These are phyloP conservation scores for Colletotrichum endophyticum DNA, from an alignment of 2,329 filamentous ascomycete species.

Conservation along the genomic window DNA sequence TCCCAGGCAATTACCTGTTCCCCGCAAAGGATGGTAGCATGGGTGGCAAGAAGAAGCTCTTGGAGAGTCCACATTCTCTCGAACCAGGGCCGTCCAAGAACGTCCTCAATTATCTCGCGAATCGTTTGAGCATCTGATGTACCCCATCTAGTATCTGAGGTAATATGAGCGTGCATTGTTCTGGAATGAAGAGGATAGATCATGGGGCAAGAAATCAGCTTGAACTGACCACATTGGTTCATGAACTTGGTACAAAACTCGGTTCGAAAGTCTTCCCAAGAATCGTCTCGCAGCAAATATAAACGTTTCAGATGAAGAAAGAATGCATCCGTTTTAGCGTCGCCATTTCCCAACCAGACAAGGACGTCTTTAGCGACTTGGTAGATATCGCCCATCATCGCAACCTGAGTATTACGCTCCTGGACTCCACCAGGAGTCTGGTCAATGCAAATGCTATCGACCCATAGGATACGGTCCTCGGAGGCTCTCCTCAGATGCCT, in stretches of 20 bases:
- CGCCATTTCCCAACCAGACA: background rate
- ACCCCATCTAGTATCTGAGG: background rate
- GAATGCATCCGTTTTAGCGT: background rate
- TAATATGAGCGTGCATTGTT: fast-evolving
- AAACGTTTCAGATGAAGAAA: background rate
- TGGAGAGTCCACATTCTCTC: background rate
- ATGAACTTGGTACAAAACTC: background rate
- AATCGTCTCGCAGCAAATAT: background rate
- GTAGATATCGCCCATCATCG: background rate
- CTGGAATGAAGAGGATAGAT: background rate
- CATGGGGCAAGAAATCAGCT: background rate
- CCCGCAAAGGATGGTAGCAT: background rate
- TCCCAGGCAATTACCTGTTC: background rate
- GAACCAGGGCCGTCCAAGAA: background rate
- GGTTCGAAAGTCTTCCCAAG: background rate
- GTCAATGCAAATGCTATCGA: background rate
- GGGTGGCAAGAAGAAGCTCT: background rate
- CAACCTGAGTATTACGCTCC: background rate
- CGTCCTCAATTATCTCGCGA: background rate
- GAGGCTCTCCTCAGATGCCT: background rate
- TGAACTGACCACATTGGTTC: background rate
- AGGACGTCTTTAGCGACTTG: background rate
- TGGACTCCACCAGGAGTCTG: background rate
- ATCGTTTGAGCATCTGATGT: background rate
- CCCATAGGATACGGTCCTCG: background rate